These are phyloP conservation scores for Alternaria brassicae DNA, from an alignment of 2,329 filamentous ascomycete genomes.

Conservation along the genomic window DNA sequence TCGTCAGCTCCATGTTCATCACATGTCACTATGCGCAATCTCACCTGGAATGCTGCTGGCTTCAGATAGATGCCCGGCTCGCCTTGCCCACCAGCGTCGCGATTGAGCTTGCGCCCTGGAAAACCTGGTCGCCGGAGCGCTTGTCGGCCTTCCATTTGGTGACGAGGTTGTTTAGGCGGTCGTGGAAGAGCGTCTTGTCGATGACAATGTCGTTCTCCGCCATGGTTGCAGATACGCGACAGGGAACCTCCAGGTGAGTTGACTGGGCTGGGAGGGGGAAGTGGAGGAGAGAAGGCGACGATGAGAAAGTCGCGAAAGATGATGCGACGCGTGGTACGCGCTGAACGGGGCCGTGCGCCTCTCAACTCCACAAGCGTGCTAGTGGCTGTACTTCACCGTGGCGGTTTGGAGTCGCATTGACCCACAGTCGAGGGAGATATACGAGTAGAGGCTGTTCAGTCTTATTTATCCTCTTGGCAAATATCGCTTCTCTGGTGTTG, in stretches of 20 bases:
- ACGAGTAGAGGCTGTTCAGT: background rate
- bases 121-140: conserved; percentile 82
- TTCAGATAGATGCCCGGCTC: conserved; percentile 86
- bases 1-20: conserved; percentile 29
- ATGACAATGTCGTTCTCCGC: conserved; percentile 79
- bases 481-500: background rate
- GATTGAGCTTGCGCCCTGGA: conserved; percentile 85
- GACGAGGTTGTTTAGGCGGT: conserved; percentile 85
- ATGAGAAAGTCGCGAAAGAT: conserved; percentile 35
- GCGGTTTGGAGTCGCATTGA: background rate
- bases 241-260: conserved; percentile 22
- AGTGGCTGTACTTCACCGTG: background rate
- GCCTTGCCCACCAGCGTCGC: conserved; percentile 94
- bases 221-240: conserved; percentile 56
- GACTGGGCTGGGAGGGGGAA: conserved; percentile 21
- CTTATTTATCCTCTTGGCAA: background rate
- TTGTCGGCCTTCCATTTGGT: conserved; percentile 97
- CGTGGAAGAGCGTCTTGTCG: conserved; percentile 91
- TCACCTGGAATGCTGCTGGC: conserved; percentile 93
- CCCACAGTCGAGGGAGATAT: too few relatives aligned
- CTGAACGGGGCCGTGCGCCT: conserved; percentile 19
- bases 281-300: conserved; percentile 21
- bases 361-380: conserved; percentile 9
- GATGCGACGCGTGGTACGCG: conserved; percentile 33
- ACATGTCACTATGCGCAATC: conserved; percentile 36